These are phyloP conservation scores for Xylariaceae sp. DNA, from an alignment of 2,329 filamentous ascomycete species.

Conservation along the genomic window DNA sequence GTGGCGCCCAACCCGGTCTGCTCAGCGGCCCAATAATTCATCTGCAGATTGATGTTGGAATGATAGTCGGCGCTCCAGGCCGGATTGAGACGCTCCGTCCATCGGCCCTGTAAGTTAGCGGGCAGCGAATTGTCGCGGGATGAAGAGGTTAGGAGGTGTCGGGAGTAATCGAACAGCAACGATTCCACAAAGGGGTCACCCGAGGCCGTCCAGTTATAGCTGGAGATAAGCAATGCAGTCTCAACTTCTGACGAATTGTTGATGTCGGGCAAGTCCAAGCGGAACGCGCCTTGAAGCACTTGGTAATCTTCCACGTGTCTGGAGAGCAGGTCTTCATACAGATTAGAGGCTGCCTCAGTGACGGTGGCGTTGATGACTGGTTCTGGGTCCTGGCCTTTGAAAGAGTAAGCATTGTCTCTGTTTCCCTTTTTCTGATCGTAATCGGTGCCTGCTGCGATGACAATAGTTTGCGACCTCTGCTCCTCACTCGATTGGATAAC, in stretches of 20 bases:
- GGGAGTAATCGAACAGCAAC: constrained; percentile 48
- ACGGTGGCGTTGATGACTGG: constrained; percentile 34
- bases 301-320: constrained; percentile 40
- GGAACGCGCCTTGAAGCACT: constrained; percentile 36
- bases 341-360: constrained; percentile 32
- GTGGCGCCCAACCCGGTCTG: constrained; percentile 46
- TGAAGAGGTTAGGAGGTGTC: constrained; percentile 51
- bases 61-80: constrained; percentile 54
- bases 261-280: constrained; percentile 41
- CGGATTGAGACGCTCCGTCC: constrained; percentile 40
- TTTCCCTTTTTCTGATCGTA: constrained; percentile 48
- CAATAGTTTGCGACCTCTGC: constrained; percentile 33
- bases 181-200: constrained; percentile 49
- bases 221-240: constrained; percentile 33
- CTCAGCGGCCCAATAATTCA: constrained; percentile 56
- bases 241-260: constrained; percentile 36
- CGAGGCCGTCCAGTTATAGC: constrained; percentile 29
- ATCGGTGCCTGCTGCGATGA: constrained; percentile 43
- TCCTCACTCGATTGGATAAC: constrained; percentile 25
- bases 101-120: constrained; percentile 52
- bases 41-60: constrained; percentile 55
- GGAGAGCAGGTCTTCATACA: constrained; percentile 29
- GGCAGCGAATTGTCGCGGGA: constrained; percentile 48
- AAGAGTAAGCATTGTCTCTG: constrained; percentile 39
- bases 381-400: constrained; percentile 43